Evolutionary conservation across 768 basidiomycete genomes (phyloP), one percentile per base, ranked within the genome.

Genomic region (Rhodotorula kratochvilovae): DNA sequence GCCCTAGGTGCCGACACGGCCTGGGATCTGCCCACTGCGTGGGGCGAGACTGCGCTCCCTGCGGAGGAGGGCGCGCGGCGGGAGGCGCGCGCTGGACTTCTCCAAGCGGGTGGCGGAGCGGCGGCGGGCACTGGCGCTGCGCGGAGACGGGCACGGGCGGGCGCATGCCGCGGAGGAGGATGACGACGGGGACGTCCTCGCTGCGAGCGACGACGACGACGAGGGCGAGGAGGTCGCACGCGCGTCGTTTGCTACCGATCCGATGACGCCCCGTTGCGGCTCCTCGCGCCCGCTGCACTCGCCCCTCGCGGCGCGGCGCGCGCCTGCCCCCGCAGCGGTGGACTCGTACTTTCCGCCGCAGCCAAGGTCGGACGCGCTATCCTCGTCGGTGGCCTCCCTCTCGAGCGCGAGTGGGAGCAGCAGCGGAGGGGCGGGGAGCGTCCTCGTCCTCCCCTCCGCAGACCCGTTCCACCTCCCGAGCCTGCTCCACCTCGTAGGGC

Each of bases 381-480:
- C 53, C 21, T 19, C 29, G 10, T 55, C 63, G 16, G 31, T n/a
- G 1, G 13, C 27, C 21, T 56, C 55, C 17, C 29, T 19, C 16
- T 62, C 70, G 31, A 27, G 8, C 43, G 8, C 59, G 17, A 43
- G 17, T 11, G 7, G 31, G 27, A 36, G 39, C 36, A 15, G 5
- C 19, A 12, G 31, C 54, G 21, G 15, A 6, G 25, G 25, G 27
- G 65, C 46, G 25, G 23, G 55, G 46, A 59, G 59, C 10, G 17
- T 71, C 39, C 35, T 62, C 42, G 31, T 69, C 56, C 29, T 73
- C 19, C 35, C 54, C 12, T 39, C 51, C 0, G 21, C 17, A 10
- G 68, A 73, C 33, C 72, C 72, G 1, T 73, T 73, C 62, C 68
- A 73, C 51, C 53, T 73, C 25, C 72, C 72, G 10, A 56, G 61